phyloP scores from a whole-genome alignment of 1,284 basidiomycete species.

The Moniliella sp. region DNA sequence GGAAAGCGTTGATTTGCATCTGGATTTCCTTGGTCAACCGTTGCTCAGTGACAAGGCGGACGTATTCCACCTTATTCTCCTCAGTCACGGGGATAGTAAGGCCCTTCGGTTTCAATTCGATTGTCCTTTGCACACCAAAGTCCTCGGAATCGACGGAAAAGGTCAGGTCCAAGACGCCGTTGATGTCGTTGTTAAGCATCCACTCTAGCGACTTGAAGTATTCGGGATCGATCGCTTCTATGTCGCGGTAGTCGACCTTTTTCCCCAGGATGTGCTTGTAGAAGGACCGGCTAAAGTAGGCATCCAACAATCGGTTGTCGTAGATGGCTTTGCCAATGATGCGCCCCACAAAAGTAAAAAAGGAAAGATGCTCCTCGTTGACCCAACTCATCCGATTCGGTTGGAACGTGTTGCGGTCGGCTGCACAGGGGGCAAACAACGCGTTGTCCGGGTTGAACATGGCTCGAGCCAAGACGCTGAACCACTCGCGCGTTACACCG shows the following conservation, averaged over 20 bases:
- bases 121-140: slow-evolving; percentile 26
- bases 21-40: slow-evolving; percentile 80
- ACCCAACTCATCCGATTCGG: slow-evolving; percentile 67
- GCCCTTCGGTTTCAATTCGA: slow-evolving; percentile 27
- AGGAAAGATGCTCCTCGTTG: slow-evolving; percentile 80
- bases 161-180: slow-evolving; percentile 51
- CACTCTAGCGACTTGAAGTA: slow-evolving; percentile 57
- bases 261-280: slow-evolving; percentile 32
- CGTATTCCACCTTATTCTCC: slow-evolving; percentile 89
- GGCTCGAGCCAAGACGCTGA: slow-evolving; percentile 83
- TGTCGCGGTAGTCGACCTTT: slow-evolving; percentile 26
- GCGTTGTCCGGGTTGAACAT: slow-evolving; percentile 99
- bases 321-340: slow-evolving; percentile 86
- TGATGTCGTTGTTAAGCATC: slow-evolving; percentile 41
- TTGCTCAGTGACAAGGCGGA: slow-evolving; percentile 72
- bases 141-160: slow-evolving; percentile 80
- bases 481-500: slow-evolving; percentile 94
- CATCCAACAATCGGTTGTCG: slow-evolving; percentile 82
- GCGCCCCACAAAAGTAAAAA: slow-evolving; percentile 96
- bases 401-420: slow-evolving; percentile 78
- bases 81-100: slow-evolving; percentile 37
- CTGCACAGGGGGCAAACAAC: slow-evolving; percentile 70
- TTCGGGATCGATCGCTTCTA: slow-evolving; percentile 37
- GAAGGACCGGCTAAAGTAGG: slow-evolving; percentile 58
- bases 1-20: slow-evolving; percentile 54